phyloP scores from a whole-genome alignment of 2,329 filamentous ascomycete species.

The Epichloe sibirici region DNA sequence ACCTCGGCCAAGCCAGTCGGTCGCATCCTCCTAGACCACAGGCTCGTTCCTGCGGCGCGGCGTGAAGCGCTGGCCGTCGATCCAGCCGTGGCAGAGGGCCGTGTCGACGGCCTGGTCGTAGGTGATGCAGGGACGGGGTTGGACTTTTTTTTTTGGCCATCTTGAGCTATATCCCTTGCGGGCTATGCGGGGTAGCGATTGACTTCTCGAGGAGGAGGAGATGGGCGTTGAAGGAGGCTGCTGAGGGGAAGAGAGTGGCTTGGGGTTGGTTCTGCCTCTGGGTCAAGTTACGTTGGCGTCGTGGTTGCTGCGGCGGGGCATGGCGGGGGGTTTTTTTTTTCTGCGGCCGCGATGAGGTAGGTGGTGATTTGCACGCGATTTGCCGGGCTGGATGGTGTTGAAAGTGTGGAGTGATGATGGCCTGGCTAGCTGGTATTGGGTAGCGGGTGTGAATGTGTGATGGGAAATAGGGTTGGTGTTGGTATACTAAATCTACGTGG shows the following conservation, averaged over 20 bases:
- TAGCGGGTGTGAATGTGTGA: too few species aligned
- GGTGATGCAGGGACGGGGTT: conserved; percentile 30
- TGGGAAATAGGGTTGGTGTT: too few species aligned
- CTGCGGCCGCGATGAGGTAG: too few species aligned
- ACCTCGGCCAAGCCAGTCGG: conserved; percentile 35
- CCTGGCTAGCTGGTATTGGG: too few species aligned
- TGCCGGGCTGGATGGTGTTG: too few species aligned
- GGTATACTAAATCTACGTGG: too few species aligned
- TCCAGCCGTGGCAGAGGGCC: too few species aligned
- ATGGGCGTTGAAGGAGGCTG: conserved; percentile 24
- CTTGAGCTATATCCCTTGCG: conserved; percentile 32
- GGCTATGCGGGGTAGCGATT: conserved; percentile 13
- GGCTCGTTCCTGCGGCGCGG: conserved; percentile 36
- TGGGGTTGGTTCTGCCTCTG: not conserved
- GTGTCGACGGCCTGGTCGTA: conserved; percentile 36
- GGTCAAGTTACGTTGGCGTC: not conserved
- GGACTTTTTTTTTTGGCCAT: conserved; percentile 31
- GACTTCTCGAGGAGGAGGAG: conserved; percentile 28
- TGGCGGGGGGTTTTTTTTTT: too few species aligned
- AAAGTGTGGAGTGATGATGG: too few species aligned
- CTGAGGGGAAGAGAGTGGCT: conserved; percentile 14
- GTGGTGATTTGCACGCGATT: too few species aligned
- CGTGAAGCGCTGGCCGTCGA: conserved; percentile 49
- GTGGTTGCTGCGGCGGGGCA: too few species aligned
- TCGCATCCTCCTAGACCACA: conserved; percentile 46